These are phyloP conservation scores for Sporothrix brunneoviolacea DNA, from an alignment of 2,329 filamentous ascomycete species.

Conservation along the genomic window DNA sequence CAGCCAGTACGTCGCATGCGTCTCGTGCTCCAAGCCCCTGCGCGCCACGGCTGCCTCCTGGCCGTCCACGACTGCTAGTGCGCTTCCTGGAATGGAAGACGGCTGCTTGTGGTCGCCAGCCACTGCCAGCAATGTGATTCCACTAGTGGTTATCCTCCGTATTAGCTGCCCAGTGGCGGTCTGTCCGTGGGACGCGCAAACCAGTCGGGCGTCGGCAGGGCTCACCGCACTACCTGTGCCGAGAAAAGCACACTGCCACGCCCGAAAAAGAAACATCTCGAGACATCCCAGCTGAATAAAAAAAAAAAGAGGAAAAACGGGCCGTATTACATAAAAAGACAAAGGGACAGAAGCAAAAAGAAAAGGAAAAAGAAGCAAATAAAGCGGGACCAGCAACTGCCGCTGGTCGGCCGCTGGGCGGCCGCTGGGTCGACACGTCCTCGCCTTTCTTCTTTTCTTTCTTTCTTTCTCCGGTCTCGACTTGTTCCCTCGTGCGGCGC, in stretches of 20 bases:
- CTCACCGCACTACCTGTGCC: no score
- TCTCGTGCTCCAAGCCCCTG: no score
- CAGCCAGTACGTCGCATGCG: no score
- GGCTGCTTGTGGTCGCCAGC: no score
- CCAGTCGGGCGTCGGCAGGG: neutral
- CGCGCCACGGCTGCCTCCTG: no score
- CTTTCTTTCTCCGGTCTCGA: no score
- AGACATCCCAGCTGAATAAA: neutral
- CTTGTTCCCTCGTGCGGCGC: no score
- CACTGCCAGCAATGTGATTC: neutral
- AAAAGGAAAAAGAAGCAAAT: neutral
- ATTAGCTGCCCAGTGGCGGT: neutral
- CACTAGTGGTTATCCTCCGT: no score
- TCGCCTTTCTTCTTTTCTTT: neutral
- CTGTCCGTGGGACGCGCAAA: conserved; percentile 4
- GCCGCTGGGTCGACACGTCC: neutral
- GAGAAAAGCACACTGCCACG: conserved; percentile 1
- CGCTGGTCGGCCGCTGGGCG: neutral
- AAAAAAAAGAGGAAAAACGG: neutral
- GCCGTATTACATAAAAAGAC: no score
- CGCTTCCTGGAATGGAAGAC: no score
- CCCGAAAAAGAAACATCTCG: neutral
- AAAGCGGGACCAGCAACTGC: neutral
- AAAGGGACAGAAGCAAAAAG: neutral
- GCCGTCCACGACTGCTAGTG: no score